A percentile compares a stretch with the other conserved stretches of the same genome.
phyloP scores from a whole-genome alignment of 2,329 filamentous ascomycete species.

The Phymatotrichopsis omnivora region DNA sequence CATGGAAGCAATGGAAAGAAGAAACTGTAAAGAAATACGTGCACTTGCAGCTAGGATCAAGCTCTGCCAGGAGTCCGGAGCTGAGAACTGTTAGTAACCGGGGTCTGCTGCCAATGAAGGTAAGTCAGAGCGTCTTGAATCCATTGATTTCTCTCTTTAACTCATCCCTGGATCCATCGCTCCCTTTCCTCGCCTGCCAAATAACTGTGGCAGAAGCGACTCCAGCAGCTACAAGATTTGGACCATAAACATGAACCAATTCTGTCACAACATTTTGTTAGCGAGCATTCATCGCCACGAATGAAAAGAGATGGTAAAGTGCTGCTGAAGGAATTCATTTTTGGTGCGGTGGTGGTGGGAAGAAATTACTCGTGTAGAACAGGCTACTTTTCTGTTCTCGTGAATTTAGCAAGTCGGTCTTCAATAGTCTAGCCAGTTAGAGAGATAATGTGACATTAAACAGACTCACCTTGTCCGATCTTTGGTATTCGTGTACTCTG shows the following conservation, averaged over 20 bases:
- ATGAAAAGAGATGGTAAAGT: constrained; percentile 7
- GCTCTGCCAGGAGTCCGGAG: no score
- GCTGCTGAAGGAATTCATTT: constrained; percentile 8
- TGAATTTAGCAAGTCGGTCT: constrained; percentile 6
- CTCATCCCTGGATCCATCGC: no score
- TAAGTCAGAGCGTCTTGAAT: no score
- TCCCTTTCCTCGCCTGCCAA: no score
- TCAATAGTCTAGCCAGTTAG: constrained; percentile 2
- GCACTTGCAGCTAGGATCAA: no score
- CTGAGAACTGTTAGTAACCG: no score
- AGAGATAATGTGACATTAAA: constrained; percentile 2
- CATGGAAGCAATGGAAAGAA: no score
- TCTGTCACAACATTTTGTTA: constrained; percentile 3
- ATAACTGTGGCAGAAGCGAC: no score
- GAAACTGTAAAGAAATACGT: no score
- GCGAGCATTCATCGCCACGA: constrained; percentile 6
- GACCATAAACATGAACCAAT: neutral
- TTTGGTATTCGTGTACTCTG: neutral
- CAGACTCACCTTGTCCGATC: constrained; percentile 3
- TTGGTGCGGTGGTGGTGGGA: constrained; percentile 1
- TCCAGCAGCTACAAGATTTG: no score
- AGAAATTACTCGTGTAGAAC: neutral
- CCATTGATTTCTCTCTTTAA: no score
- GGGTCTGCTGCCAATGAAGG: no score
- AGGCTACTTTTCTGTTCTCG: neutral